These are phyloP conservation scores for Wallacemonas sp. DNA, from an alignment of 208 protist species.

Conservation along the genomic window DNA sequence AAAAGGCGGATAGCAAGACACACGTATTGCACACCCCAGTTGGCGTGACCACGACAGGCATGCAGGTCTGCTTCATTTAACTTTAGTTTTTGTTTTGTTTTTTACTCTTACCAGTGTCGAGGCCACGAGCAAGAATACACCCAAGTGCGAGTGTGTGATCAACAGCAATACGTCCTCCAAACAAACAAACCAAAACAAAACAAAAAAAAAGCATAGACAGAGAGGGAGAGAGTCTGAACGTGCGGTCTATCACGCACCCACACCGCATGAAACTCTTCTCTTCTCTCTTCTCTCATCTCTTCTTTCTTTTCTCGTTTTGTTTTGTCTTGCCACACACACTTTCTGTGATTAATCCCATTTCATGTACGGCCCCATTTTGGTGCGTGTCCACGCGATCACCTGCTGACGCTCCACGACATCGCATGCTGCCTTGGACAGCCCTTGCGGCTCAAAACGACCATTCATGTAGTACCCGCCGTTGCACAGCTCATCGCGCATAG, in stretches of 20 bases:
- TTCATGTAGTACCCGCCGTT: conserved; percentile 89
- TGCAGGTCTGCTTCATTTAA: not conserved
- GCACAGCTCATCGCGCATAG: conserved; percentile 67
- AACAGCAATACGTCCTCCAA: too few relatives aligned
- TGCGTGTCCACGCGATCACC: conserved; percentile 64
- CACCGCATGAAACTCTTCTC: too few relatives aligned
- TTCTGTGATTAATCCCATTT: conserved; percentile 46
- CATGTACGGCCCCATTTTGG: conserved; percentile 86
- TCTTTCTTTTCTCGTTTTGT: not conserved
- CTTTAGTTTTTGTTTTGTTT: conserved; percentile 1
- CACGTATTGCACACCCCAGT: too few relatives aligned
- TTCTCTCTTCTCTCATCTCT: not conserved
- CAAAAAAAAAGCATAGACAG: not conserved
- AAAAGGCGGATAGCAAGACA: too few relatives aligned
- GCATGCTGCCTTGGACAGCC: conserved; percentile 71
- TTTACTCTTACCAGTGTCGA: not conserved
- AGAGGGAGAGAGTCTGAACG: not conserved
- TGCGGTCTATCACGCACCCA: too few relatives aligned
- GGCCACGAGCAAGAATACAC: too few relatives aligned
- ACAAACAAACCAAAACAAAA: too few relatives aligned
- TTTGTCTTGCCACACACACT: too few relatives aligned
- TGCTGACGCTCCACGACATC: conserved; percentile 50
- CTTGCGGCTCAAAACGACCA: conserved; percentile 48
- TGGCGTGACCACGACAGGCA: not conserved
- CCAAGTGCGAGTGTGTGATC: too few relatives aligned